Base-by-base conservation (phyloP, 148 eudicot species). In the Diospyros lotus region DNA sequence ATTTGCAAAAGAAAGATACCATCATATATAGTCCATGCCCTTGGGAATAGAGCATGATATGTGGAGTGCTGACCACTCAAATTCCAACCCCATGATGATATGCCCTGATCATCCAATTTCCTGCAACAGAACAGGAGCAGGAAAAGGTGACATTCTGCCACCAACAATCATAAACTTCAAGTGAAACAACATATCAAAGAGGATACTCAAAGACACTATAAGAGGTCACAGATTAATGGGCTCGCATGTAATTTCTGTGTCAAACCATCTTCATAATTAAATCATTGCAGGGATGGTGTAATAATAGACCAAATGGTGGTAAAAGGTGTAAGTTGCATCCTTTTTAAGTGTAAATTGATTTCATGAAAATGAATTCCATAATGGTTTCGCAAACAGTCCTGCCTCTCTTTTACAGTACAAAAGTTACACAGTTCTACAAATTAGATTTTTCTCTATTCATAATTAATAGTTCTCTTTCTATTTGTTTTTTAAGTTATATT, bases 21-120 rank as follows among this genome's bases (percentile, higher is more conserved):
- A 80, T 95, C 99, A 87, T 95, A 95, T 78, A 95, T 82, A 9
- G 99, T 95, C 99, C 99, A 95, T 69, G 99, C 94, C 82, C 99
- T 84, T 58, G 99, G 99, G 80, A 90, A 95, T 72, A 95, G 74
- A 73, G 97, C 99, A 86, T 95, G 99, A 86, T 95, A 95, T 59
- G 97, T 93, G 18, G 99, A 95, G 78, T 95, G 94, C 79, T 95
- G 99, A 51, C 99, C 99, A 86, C 76, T 86, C 81, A 95, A 86
- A 85, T 95, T 95, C 99, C 99, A 95, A 6, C 98, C 99, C 99
- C 99, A 95, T 14, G 99, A 95, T 74, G 97, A 91, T 79, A 92
- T 82, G 85, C 97, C 99, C 43, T 85, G 85, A 83, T 92, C 92
- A 8, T 83, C 83, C 68, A 86, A 76, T 81, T 90, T 92, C 73